phyloP scores from a whole-genome alignment of 495 filamentous ascomycete genomes.

The Cudoniella acicularis region DNA sequence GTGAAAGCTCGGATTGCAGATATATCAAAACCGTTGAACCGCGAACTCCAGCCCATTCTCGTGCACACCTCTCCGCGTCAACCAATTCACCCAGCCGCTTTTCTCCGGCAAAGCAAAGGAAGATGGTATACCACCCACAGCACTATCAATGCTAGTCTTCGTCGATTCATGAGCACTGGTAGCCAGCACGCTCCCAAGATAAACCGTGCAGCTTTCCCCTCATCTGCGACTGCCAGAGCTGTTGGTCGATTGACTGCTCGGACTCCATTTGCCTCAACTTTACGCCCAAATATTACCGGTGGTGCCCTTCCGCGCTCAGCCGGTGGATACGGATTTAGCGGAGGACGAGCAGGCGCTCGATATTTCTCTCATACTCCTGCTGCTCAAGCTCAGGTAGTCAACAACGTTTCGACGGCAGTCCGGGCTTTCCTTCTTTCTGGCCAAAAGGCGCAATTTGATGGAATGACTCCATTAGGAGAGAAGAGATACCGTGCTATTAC shows the following conservation, averaged over 20 bases:
- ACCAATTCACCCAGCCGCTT: conserved; percentile 67
- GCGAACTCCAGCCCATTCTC: conserved; percentile 45
- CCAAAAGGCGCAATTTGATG: conserved; percentile 80
- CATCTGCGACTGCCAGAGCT: conserved; percentile 61
- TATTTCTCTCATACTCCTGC: conserved; percentile 89
- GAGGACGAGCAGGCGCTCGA: conserved; percentile 63
- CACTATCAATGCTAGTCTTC: conserved; percentile 52
- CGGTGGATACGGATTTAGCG: conserved; percentile 76
- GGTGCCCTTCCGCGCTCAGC: conserved; percentile 80
- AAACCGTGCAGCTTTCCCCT: conserved; percentile 61
- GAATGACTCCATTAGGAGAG: conserved; percentile 63
- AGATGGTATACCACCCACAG: conserved; percentile 70
- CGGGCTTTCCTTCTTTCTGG: conserved; percentile 88
- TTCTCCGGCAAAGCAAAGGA: conserved; percentile 65
- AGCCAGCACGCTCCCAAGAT: conserved; percentile 36
- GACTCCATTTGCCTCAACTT: conserved; percentile 83
- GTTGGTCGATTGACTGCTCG: conserved; percentile 64
- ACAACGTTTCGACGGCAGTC: conserved; percentile 88
- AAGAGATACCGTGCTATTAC: conserved; percentile 72
- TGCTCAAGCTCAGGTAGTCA: conserved; percentile 82
- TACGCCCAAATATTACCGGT: conserved; percentile 89
- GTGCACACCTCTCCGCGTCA: conserved; percentile 54
- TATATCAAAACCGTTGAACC: conserved; percentile 43
- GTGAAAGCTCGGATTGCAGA: conserved; percentile 59
- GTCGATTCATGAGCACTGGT: conserved; percentile 58